Evolutionary conservation across 108 stramenopile species (phyloP).

Genomic region (Cyclotella atomus): DNA sequence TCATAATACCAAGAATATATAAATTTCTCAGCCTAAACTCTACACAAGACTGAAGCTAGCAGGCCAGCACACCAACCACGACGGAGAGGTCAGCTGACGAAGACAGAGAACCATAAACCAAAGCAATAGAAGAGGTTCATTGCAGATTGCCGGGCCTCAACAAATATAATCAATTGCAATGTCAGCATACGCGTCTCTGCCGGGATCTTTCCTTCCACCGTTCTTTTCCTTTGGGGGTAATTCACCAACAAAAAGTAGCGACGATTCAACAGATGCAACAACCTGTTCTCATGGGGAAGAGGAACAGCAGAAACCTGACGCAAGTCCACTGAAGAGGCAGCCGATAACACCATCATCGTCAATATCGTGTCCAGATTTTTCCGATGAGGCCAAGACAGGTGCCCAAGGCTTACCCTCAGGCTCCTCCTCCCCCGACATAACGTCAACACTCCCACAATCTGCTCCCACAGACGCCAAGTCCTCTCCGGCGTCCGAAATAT

Average conservation of each 20-base stretch:
- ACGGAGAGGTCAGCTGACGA: too few species aligned
- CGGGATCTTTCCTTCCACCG: slow-evolving; percentile 50
- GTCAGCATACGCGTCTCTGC: slow-evolving; percentile 54
- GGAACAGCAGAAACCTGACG: slow-evolving; percentile 2
- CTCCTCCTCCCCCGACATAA: background rate
- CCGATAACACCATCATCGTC: background rate
- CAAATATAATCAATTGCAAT: slow-evolving; percentile 19
- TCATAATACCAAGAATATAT: too few species aligned
- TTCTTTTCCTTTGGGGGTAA: slow-evolving; percentile 45
- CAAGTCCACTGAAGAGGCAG: background rate
- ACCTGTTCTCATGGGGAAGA: background rate
- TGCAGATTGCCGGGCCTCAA: too few species aligned
- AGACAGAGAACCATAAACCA: too few species aligned
- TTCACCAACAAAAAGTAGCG: slow-evolving; percentile 5
- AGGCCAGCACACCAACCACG: too few species aligned
- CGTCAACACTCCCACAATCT: background rate
- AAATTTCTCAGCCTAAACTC: too few species aligned
- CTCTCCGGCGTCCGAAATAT: slow-evolving; percentile 33
- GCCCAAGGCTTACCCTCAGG: background rate
- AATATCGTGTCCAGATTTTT: background rate
- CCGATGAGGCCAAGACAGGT: background rate
- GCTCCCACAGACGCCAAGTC: slow-evolving; percentile 3
- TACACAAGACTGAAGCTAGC: too few species aligned
- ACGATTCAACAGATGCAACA: background rate
- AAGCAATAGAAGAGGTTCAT: background rate